Evolutionary conservation across 495 filamentous ascomycete genomes (phyloP), one percentile per base, ranked within the genome.

Genomic region (Penicillium paxilli): DNA sequence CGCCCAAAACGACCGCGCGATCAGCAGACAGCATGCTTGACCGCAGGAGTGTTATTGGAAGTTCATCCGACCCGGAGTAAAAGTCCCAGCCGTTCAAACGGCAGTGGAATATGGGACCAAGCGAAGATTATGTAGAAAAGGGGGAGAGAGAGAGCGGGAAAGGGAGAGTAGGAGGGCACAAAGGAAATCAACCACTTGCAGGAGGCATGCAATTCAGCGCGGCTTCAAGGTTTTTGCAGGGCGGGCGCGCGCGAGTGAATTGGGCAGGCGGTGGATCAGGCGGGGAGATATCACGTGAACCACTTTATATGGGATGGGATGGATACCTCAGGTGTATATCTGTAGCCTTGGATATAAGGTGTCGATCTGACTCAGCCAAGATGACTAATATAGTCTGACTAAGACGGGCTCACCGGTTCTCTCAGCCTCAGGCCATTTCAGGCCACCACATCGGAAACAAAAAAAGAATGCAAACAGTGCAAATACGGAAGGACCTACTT

Each of bases 21-120:
- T 55, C 59, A 69, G 54, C 59, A 62, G 63, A 60, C 72, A 75
- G 70, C 74, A 77, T 77, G 68, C 71, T 77, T 70, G 67, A 68
- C 52, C 30, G 49, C 49, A 42, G 38, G 56, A 54, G 32, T 56
- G 50, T 49, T 52, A 63, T 45, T 55, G 57, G 59, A 59, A 53
- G 44, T 55, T 51, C 60, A 63, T 57, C 49, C 48, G 54, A 54
- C 59, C 67, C 59, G 55, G 49, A 16, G 4, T n/a, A 47, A 61
- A 40, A 47, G 22, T 47, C 62, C 65, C 63, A 65, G 54, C 59
- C 41, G 51, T 23, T 19, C 40, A 23, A 42, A 14, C 40, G 23
- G 51, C 41, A 38, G 30, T 23, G 28, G 20, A 47, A 40, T 47
- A 20, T 24, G 30, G 44, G 32, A 52, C 37, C 33, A 38, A 28